Percentiles rank a stretch among this genome's conserved stretches.
Evolutionary conservation across 176 grass and related monocot species (phyloP).

Genomic region (Pontederia crassipes): DNA sequence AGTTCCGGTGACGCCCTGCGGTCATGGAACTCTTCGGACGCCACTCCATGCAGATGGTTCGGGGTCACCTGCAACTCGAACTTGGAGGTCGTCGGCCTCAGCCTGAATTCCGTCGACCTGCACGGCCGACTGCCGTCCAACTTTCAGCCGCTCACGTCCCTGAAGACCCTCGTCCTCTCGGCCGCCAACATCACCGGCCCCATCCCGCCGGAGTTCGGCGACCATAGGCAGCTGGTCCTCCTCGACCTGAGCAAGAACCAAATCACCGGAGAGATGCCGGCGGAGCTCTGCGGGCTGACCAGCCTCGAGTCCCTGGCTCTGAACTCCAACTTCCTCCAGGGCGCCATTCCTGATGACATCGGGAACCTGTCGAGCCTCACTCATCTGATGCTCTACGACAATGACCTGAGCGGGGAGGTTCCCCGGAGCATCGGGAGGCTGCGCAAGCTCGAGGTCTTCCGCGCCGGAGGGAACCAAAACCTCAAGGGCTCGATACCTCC

Average conservation of each 20-base stretch:
- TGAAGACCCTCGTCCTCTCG: slow-evolving; percentile 58
- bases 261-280: slow-evolving; percentile 49
- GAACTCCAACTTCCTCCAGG: slow-evolving; percentile 58
- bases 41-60: slow-evolving; percentile 60
- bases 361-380: slow-evolving; percentile 62
- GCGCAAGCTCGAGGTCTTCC: slow-evolving; percentile 75
- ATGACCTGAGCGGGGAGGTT: slow-evolving; percentile 52
- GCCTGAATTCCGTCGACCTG: slow-evolving; percentile 47
- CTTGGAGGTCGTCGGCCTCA: slow-evolving; percentile 33
- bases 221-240: slow-evolving; percentile 32
- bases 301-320: slow-evolving; percentile 55
- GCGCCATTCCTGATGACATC: slow-evolving; percentile 51
- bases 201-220: slow-evolving; percentile 54
- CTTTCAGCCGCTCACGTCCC: slow-evolving; percentile 37
- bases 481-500: slow-evolving; percentile 63
- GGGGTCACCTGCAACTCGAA: slow-evolving; percentile 67
- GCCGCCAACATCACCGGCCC: slow-evolving; percentile 65
- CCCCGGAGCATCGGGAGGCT: slow-evolving; percentile 55
- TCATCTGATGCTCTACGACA: slow-evolving; percentile 57
- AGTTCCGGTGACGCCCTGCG: slow-evolving; percentile 30
- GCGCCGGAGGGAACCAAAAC: slow-evolving; percentile 72
- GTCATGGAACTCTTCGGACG: slow-evolving; percentile 58
- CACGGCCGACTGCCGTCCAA: slow-evolving; percentile 48
- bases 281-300: slow-evolving; percentile 55
- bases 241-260: slow-evolving; percentile 81